Conservation (phyloP, 2,329 filamentous ascomycete species). For the Clonostachys rosea region DNA sequence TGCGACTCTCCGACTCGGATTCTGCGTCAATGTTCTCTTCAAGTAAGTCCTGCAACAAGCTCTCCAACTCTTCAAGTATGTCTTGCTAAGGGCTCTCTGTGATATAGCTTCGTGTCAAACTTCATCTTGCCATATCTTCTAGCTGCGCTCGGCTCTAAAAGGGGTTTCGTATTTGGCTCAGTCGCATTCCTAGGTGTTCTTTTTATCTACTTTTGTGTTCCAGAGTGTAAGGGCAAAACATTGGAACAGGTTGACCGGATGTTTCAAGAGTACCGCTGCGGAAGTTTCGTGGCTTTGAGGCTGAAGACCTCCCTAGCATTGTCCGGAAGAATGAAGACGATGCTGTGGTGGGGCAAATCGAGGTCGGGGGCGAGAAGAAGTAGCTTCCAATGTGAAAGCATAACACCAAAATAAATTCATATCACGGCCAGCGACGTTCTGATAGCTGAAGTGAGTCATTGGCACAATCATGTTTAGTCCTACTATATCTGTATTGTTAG, state of each 20-base stretch:
- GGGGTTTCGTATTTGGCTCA: constrained; percentile 12
- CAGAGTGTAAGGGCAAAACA: constrained; percentile 11
- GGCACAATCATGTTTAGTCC: too few relatives aligned
- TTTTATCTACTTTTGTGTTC: constrained; percentile 11
- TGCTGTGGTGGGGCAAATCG: too few relatives aligned
- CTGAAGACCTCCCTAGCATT: too few relatives aligned
- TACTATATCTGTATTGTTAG: too few relatives aligned
- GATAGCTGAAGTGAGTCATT: too few relatives aligned
- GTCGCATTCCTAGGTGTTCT: constrained; percentile 6
- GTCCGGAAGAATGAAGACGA: too few relatives aligned
- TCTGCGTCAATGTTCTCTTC: constrained; percentile 18
- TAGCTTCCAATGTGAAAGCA: too few relatives aligned
- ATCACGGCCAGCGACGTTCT: too few relatives aligned
- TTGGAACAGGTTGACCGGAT: constrained; percentile 15
- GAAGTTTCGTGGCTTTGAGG: not conserved
- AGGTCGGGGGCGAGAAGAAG: too few relatives aligned
- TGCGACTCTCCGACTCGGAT: constrained; percentile 16
- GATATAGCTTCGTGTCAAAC: constrained; percentile 14
- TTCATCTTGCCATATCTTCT: constrained; percentile 30
- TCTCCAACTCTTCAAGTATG: too few relatives aligned
- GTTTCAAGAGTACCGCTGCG: constrained; percentile 4
- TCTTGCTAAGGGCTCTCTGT: too few relatives aligned
- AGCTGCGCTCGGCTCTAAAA: constrained; percentile 22
- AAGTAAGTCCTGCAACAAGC: constrained; percentile 8
- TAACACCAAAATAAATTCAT: too few relatives aligned